Base-by-base conservation (phyloP, 23 red algal genomes). In the Gracilaria gracilis region DNA sequence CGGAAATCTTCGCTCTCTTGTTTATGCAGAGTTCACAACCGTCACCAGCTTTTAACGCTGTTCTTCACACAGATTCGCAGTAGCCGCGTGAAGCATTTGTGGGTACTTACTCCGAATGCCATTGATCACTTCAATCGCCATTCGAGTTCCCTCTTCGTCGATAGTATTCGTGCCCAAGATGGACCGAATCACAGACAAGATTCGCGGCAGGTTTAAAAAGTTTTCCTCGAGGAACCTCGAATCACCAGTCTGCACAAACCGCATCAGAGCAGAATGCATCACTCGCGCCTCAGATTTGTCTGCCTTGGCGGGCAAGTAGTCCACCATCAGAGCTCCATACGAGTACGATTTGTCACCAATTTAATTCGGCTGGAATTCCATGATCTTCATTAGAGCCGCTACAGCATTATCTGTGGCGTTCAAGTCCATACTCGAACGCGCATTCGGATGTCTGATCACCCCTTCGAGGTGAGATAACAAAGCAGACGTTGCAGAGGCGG, bases 331-430 rank as follows among this genome's bases (percentile, higher is more conserved):
- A 33, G 36, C 51, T 50, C 88, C 61, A 11, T 81, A 76, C 15
- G 75, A 79, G 1, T 42, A 35, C 23, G 44, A 81, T 3, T 83
- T 79, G 39, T 86, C 67, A 21, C 83, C 70, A 13, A 98, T 8
- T 12, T 49, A 87, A 31, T 72, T 49, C 11, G 90, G 75, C 61
- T 96, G 97, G 78, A 85, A 88, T 51, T 95, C 88, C 48, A 93
- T 73, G 34, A 99, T 88, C 36, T 94, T 95, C 69, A 95, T 36
- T 53, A 95, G 65, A 8, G 97, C 97, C 9, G 91, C 92, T 54
- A 95, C 74, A 15, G 95, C 93, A 38, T 99, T 99, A 57, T 99
- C 97, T 8, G 97, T 89, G 13, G 97, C 89, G 29, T 75, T 47
- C 54, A 81, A 91, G 21, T 29, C 47, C 40, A 19, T 73, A n/a